A percentile compares a stretch with the other conserved stretches of the same genome.
These are phyloP conservation scores for Daldinia grandis DNA, from an alignment of 495 filamentous ascomycete species.

Conservation along the genomic window DNA sequence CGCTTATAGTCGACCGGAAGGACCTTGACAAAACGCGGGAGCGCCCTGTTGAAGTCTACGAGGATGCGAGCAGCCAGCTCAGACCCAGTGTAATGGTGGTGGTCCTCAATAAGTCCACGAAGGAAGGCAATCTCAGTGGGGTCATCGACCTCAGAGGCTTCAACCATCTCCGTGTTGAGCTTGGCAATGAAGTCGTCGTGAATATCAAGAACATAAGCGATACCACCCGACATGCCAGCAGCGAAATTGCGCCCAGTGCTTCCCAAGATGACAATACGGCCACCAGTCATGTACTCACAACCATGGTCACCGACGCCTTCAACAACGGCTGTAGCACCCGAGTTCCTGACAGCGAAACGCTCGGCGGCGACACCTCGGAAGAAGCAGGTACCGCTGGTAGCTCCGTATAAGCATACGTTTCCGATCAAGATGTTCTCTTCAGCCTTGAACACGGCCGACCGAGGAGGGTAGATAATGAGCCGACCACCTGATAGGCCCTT, in stretches of 20 bases:
- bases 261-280: conserved; percentile 88
- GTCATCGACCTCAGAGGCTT: conserved; percentile 86
- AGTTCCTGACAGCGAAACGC: conserved; percentile 98
- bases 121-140: conserved; percentile 92
- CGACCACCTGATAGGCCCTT: conserved; percentile 97
- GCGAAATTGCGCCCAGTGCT: conserved; percentile 99
- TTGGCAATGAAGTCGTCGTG: conserved; percentile 91
- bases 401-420: conserved; percentile 97
- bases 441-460: conserved; percentile 92
- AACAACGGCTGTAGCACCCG: conserved; percentile 93
- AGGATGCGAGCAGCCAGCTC: conserved; percentile 95
- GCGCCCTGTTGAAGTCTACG: conserved; percentile 94
- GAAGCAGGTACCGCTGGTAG: conserved; percentile 92
- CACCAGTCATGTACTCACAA: conserved; percentile 99
- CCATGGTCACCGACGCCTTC: conserved; percentile 98
- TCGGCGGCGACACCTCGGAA: conserved; percentile 98
- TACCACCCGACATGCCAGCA: conserved; percentile 99
- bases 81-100: conserved; percentile 98
- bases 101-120: conserved; percentile 94
- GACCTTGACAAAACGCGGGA: conserved; percentile 93
- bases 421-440: conserved; percentile 98
- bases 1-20: conserved; percentile 98
- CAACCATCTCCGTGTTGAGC: conserved; percentile 99
- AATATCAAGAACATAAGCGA: conserved; percentile 95
- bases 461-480: conserved; percentile 95